These are phyloP conservation scores for Babesia microti DNA, from an alignment of 169 alveolate species.

Conservation along the genomic window DNA sequence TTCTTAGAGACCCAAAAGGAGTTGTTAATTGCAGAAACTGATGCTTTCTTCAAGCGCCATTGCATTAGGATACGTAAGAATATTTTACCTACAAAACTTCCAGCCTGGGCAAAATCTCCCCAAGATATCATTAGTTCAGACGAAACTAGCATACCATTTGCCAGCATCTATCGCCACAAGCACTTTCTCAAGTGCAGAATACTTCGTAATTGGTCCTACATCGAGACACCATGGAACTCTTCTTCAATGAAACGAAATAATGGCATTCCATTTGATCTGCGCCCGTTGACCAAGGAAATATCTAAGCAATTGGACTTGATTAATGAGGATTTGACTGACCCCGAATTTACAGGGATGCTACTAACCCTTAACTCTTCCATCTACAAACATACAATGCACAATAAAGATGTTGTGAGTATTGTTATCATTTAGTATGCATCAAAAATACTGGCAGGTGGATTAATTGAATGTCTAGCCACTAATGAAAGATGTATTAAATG, in stretches of 20 bases:
- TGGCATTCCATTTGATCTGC: conserved; percentile 59
- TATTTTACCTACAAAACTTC: conserved; percentile 29
- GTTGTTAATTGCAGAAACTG: conserved; percentile 33
- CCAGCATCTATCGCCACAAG: conserved; percentile 54
- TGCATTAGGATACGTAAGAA: conserved; percentile 30
- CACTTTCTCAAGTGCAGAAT: conserved; percentile 54
- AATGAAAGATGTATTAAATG: conserved; percentile 54
- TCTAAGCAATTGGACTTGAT: conserved; percentile 44
- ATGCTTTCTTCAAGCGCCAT: conserved; percentile 23
- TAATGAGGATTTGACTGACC: conserved; percentile 52
- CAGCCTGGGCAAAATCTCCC: conserved; percentile 36
- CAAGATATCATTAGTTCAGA: conserved; percentile 42
- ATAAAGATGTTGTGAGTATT: background rate
- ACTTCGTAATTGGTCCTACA: conserved; percentile 58
- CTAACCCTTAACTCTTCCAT: conserved; percentile 63
- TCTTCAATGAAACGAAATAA: conserved; percentile 42
- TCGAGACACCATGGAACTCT: conserved; percentile 42
- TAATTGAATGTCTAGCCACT: conserved; percentile 54
- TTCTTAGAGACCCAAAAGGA: conserved; percentile 31
- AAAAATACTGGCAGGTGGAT: conserved; percentile 60
- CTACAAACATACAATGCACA: too few relatives aligned
- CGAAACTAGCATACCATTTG: conserved; percentile 31
- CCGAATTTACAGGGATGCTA: conserved; percentile 59
- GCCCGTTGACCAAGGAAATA: conserved; percentile 47
- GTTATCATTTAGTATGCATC: conserved; percentile 3